phyloP scores from a whole-genome alignment of 176 grass and related monocot genomes.

The Avena insularis region DNA sequence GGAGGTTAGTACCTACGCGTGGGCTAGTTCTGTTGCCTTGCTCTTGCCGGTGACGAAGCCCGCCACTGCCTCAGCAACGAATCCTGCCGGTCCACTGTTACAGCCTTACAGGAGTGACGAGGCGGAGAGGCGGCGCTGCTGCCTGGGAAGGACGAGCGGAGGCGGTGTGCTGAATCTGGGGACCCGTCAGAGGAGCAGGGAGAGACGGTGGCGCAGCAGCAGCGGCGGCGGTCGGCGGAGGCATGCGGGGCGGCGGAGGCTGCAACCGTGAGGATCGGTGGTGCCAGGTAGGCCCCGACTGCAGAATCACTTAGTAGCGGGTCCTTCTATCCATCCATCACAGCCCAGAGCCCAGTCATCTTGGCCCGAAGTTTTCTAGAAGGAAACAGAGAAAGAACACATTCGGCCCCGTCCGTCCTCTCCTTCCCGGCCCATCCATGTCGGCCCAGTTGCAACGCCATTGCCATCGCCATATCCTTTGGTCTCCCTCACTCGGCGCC shows the following conservation, averaged over 20 bases:
- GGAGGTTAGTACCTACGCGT: constrained; percentile 74
- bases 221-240: neutral
- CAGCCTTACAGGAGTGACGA: no score
- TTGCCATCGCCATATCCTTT: neutral
- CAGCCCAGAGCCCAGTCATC: neutral
- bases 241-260: neutral
- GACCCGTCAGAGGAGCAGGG: neutral
- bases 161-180: no score
- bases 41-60: constrained; percentile 74
- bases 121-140: constrained; percentile 45
- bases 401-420: neutral
- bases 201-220: constrained; percentile 18
- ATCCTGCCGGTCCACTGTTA: neutral
- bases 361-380: neutral
- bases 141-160: neutral
- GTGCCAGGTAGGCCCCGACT: no score
- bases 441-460: neutral
- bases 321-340: neutral
- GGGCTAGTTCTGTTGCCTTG: constrained; percentile 85
- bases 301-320: no score
- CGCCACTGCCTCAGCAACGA: constrained; percentile 46
- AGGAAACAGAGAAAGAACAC: no score
- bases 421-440: neutral
- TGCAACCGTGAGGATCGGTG: constrained; percentile 1
- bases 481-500: neutral